Evolutionary conservation across 495 filamentous ascomycete species (phyloP).

Genomic region (Xylaria scruposa): DNA sequence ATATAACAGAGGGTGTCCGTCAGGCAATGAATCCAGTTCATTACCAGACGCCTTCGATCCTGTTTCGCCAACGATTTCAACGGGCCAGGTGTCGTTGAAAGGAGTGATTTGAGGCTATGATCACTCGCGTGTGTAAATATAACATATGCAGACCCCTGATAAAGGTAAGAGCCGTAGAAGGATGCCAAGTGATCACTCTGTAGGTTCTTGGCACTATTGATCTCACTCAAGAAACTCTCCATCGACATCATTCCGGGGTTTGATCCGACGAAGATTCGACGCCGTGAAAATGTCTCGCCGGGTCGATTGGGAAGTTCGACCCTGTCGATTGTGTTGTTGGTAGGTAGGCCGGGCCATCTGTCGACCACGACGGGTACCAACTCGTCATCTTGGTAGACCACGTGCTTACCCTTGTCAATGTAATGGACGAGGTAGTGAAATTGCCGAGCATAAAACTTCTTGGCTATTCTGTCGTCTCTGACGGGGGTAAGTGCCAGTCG

Average conservation of each 20-base stretch:
- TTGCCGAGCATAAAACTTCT: conserved; percentile 80
- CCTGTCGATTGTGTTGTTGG: conserved; percentile 65
- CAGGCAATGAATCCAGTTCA: conserved; percentile 91
- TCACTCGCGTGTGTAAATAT: conserved; percentile 79
- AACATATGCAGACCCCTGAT: conserved; percentile 73
- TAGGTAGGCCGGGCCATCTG: conserved; percentile 60
- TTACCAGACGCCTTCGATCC: conserved; percentile 68
- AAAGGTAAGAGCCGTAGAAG: conserved; percentile 79
- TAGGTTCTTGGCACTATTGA: conserved; percentile 66
- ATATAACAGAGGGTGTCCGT: conserved; percentile 77
- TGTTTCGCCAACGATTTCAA: conserved; percentile 77
- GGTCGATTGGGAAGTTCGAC: conserved; percentile 68
- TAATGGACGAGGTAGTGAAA: conserved; percentile 79
- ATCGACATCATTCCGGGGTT: conserved; percentile 63
- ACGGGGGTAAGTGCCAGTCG: conserved; percentile 67
- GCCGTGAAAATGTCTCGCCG: conserved; percentile 70
- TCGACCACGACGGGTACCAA: conserved; percentile 74
- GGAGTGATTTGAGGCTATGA: conserved; percentile 76
- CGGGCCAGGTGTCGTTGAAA: conserved; percentile 67
- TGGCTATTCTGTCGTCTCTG: conserved; percentile 68
- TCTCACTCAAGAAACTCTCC: conserved; percentile 72
- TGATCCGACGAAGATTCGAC: conserved; percentile 69
- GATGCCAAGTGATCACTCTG: conserved; percentile 83
- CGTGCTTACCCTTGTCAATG: conserved; percentile 71
- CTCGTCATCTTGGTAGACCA: conserved; percentile 77